Evolutionary conservation across 495 filamentous ascomycete species (phyloP), one percentile per base, ranked within the genome.

Genomic region (Cryomyces antarcticus): DNA sequence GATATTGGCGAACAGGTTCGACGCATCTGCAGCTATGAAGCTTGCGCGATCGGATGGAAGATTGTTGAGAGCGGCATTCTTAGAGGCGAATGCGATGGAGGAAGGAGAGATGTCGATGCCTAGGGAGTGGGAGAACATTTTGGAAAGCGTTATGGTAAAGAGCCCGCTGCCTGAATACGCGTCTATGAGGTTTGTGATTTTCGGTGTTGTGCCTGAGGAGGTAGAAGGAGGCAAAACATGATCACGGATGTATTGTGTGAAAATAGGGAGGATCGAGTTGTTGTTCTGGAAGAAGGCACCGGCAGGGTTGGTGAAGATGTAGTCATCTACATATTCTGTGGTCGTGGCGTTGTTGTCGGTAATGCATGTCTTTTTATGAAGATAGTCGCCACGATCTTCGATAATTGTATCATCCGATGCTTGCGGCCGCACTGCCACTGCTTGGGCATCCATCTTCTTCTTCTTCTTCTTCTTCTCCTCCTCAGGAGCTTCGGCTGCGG

Each of bases 261-360:
- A 94, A 7, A 59, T 60, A 35, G 81, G 71, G n/a, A 97, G 77
- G 62, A 97, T 95, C 39, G 85, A 93, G 64, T 97, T 97, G 70
- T 97, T 97, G 66, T 97, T 97, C 55, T 97, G 89, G 73, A 97
- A 97, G 71, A 97, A 97, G 37, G 80, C 66, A 34, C 85, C 85
- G 13, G 89, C 89, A 30, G 78, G 82, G 68, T 88, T 95, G 55
- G 70, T 72, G 67, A 97, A 93, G 56, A 76, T 61, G 64, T 78
- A 93, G 58, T 77, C 57, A 52, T 83, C 83, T 43, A 97, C 67
- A 57, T 92, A 93, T 57, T 97, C 89, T 35, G 78, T 80, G 3
- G 77, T 73, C 28, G 61, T 78, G 42, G 71, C 81, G 48, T 87
- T 95, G 55, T 71, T 66, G 62, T 94, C 77, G 4, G 83, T 93